Base-by-base conservation (phyloP, 257 asterid species). In the Solanum pimpinellifolium region DNA sequence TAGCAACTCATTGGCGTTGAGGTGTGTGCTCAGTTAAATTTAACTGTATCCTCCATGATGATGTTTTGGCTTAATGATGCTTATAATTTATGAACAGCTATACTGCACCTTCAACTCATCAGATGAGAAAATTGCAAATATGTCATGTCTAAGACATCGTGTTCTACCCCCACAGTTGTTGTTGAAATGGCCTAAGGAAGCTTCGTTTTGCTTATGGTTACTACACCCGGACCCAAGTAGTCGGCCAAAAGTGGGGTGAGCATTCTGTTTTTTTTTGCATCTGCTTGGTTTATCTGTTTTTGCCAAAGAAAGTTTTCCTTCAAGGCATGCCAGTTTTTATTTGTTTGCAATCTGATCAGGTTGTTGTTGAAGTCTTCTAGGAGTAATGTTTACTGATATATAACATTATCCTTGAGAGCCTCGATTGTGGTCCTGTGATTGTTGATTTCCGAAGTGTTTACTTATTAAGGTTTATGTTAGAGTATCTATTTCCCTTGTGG, bases 181-280 rank as follows among this genome's bases (percentile, higher is more conserved):
- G 86, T 93, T 95, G 85, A 96, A 96, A 92, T 95, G 99, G 99
- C 96, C 99, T 59, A 97, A 95, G 91, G 98, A 95, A 93, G 99
- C 98, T 88, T 92, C 99, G 15, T 97, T 95, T 95, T 96, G 99
- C 94, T 88, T 96, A 72, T 95, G 99, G 99, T 89, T 97, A 91
- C 90, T 96, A 88, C 99, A 97, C 47, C 99, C 99, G 11, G 98
- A 96, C 18, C 97, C 99, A 14, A 92, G 89, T 88, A 90, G 95
- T 91, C 94, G 99, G 69, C 99, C 99, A 39, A 93, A 91, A 87
- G 90, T 93, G 94, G 93, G 94, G 99, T 94, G 90, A 87, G 90
- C 74, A 25, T 56, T 59, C 62, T 27, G 72, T 49, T 56, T 56
- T 75, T 49, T 60, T 75, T 81, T 81, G 3, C 8, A 12, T 86